A percentile compares a stretch with the other conserved stretches of the same genome.
phyloP scores from a whole-genome alignment of 495 filamentous ascomycete genomes.

The Neurospora pannonica region DNA sequence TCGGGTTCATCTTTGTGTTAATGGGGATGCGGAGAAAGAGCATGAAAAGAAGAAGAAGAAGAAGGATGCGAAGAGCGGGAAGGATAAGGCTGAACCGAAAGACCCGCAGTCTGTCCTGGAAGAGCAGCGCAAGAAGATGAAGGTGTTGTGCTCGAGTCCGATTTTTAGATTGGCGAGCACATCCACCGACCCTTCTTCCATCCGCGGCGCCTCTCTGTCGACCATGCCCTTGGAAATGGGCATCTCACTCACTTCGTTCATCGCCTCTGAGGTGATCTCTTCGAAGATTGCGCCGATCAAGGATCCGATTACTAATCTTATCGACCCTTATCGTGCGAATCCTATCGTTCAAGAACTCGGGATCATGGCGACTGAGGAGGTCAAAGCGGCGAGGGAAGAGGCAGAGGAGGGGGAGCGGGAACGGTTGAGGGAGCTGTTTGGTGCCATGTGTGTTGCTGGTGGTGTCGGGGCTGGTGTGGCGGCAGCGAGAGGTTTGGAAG shows the following conservation, averaged over 20 bases:
- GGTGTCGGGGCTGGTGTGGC: background rate
- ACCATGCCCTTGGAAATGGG: conserved; percentile 57
- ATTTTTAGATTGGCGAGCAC: conserved; percentile 56
- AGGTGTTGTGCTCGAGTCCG: conserved; percentile 53
- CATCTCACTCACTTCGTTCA: conserved; percentile 44
- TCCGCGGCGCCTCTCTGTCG: conserved; percentile 54
- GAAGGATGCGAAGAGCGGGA: background rate
- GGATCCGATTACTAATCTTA: conserved; percentile 3
- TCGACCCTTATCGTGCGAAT: background rate
- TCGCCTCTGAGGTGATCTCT: conserved; percentile 27
- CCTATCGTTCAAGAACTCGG: background rate
- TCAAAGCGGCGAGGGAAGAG: background rate
- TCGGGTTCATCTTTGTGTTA: conserved; percentile 51
- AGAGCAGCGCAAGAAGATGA: conserved; percentile 18
- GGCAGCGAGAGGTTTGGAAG: background rate
- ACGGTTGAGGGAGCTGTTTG: background rate
- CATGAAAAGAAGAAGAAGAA: background rate
- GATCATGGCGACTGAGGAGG: background rate
- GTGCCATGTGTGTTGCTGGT: background rate
- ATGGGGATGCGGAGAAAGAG: conserved; percentile 24
- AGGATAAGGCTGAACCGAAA: background rate
- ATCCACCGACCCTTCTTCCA: conserved; percentile 40
- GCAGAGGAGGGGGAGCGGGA: background rate
- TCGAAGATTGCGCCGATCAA: conserved; percentile 35
- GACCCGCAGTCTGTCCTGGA: rapidly evolving